Base-by-base conservation (phyloP, 306 rosid species). In the Quercus cerris region DNA sequence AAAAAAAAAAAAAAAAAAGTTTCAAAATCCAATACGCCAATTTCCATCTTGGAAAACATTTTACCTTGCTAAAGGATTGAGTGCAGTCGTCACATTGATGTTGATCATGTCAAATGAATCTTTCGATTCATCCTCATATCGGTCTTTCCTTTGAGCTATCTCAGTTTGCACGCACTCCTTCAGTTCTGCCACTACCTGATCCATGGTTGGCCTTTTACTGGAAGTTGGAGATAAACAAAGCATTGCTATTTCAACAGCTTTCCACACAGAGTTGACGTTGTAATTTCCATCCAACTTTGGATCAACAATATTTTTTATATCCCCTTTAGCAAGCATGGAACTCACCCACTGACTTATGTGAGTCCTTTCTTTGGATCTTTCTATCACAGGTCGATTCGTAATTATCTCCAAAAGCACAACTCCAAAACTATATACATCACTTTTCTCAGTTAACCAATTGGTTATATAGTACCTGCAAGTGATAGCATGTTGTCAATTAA, bases 191-290 rank as follows among this genome's bases (percentile, higher is more conserved):
- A 73, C 62, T 15, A 68, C 84, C 12, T n/a, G 51, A 58, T 49
- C 55, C 79, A 80, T 80, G 20, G 13, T 25, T 75, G 80, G 84
- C 76, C 77, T 81, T 35, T 13, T 14, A 23, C 23, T 17, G 44
- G 79, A 19, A 2, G 66, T 64, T 23, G 52, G 35, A 12, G 78
- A 63, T 1, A 64, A 52, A 56, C 80, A 80, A 19, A 22, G 30
- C 80, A 80, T 56, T 41, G 84, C 75, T 23, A 75, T 75, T 25
- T 80, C 84, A 56, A 80, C 54, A 19, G 71, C 70, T 67, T 56
- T 75, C 80, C 80, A 56, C 5, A 56, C 55, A 19, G 75, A 54
- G 38, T 75, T 58, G 1, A 17, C 11, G 17, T 58, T 20, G 5
- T 56, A 81, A 20, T 44, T 31, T 58, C 58, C 71, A 3, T 8